Conservation (phyloP, 2,329 filamentous ascomycete species). For the Periconia digitata region DNA sequence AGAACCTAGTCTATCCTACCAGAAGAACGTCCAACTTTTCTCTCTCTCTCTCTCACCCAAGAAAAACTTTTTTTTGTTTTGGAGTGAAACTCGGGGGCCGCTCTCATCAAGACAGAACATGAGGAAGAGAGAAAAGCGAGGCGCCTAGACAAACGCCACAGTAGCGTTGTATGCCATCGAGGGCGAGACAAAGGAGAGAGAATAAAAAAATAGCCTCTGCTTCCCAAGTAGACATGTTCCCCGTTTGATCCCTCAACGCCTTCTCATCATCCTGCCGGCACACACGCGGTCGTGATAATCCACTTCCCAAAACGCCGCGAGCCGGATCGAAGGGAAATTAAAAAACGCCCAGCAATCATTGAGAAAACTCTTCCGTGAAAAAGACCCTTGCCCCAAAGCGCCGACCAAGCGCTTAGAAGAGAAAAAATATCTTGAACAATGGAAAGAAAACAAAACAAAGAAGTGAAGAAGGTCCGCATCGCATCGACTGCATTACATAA, state of each 20-base stretch:
- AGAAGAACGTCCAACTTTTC: too few species aligned
- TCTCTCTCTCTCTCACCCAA: not conserved
- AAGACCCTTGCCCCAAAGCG: not conserved
- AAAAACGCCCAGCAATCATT: not conserved
- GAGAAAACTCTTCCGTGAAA: not conserved
- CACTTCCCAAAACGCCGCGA: not conserved
- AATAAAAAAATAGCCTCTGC: too few species aligned
- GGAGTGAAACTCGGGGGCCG: not conserved
- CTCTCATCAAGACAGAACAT: not conserved
- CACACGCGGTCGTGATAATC: not conserved
- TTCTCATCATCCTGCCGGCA: not conserved
- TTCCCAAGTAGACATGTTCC: not conserved
- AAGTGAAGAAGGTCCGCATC: conserved; percentile 4
- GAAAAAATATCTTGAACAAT: not conserved
- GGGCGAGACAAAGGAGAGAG: too few species aligned
- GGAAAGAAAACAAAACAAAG: not conserved
- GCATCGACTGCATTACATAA: conserved; percentile 32
- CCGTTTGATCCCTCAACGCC: not conserved
- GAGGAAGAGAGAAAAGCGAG: not conserved
- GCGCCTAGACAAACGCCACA: not conserved
- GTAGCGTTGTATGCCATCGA: too few species aligned
- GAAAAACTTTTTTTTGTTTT: not conserved
- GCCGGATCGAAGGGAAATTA: not conserved
- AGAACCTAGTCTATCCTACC: too few species aligned
- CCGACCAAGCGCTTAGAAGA: not conserved